phyloP scores from a whole-genome alignment of 139 green algal species.

The Chlorella vulgaris region DNA sequence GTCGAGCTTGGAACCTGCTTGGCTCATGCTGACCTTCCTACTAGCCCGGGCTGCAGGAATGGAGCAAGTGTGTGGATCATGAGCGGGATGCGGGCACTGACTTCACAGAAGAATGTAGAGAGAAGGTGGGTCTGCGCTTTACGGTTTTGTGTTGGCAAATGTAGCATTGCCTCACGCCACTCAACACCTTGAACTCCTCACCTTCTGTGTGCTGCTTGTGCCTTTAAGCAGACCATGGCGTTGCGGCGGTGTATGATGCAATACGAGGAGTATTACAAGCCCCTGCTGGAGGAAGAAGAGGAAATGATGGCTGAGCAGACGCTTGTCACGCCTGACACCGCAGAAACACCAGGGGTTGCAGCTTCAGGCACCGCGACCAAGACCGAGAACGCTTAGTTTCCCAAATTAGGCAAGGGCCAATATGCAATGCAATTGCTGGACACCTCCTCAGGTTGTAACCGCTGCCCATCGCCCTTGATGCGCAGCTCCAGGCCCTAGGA shows the following conservation, averaged over 20 bases:
- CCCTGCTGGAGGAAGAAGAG: slow-evolving; percentile 57
- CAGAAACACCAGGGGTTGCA: background rate
- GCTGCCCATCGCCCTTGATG: too few species aligned
- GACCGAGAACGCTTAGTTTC: background rate
- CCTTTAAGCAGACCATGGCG: slow-evolving; percentile 43
- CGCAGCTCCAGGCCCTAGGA: too few species aligned
- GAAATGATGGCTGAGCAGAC: slow-evolving; percentile 14
- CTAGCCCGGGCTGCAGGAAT: slow-evolving; percentile 43
- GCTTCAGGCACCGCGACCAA: background rate
- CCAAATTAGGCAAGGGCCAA: background rate
- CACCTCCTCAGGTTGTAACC: too few species aligned
- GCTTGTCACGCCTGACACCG: too few species aligned
- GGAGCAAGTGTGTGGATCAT: slow-evolving; percentile 73
- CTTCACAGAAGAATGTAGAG: slow-evolving; percentile 68
- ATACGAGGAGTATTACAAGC: slow-evolving; percentile 70
- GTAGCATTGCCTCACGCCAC: too few species aligned
- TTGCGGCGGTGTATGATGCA: slow-evolving; percentile 75
- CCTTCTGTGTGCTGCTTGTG: background rate
- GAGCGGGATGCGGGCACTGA: slow-evolving; percentile 53
- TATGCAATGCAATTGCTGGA: too few species aligned
- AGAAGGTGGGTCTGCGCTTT: slow-evolving; percentile 39
- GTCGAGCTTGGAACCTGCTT: too few species aligned
- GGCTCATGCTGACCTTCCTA: too few species aligned
- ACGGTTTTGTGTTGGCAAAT: slow-evolving; percentile 6
- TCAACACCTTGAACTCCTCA: background rate